Percentiles rank a stretch among this genome's conserved stretches.
These are phyloP conservation scores for Glutinoglossum americanum DNA, from an alignment of 495 filamentous ascomycete genomes.

Conservation along the genomic window DNA sequence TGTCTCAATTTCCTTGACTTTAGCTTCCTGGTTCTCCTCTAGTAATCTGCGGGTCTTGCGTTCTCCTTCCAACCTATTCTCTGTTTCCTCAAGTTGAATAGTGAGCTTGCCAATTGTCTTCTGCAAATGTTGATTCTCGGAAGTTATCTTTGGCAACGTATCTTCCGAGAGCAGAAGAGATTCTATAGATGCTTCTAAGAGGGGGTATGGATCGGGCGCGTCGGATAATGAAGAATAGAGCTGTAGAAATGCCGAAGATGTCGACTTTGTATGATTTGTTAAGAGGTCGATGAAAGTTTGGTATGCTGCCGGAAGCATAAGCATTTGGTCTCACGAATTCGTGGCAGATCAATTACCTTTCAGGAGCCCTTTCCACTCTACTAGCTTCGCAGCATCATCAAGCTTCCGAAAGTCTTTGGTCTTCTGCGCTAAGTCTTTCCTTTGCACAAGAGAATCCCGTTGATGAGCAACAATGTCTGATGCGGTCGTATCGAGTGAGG, in stretches of 20 bases:
- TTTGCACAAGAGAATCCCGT: slow-evolving; percentile 73
- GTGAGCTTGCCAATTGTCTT: slow-evolving; percentile 59
- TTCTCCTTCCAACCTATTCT: slow-evolving; percentile 52
- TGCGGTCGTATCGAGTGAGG: slow-evolving; percentile 72
- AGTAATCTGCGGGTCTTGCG: slow-evolving; percentile 45
- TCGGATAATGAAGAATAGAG: slow-evolving; percentile 86
- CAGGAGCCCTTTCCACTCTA: slow-evolving; percentile 70
- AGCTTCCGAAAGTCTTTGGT: slow-evolving; percentile 95
- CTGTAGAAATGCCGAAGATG: slow-evolving; percentile 77
- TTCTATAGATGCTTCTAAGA: slow-evolving; percentile 90
- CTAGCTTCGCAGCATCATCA: slow-evolving; percentile 72
- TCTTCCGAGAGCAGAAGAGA: slow-evolving; percentile 79
- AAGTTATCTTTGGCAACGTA: slow-evolving; percentile 64
- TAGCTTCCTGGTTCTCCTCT: slow-evolving; percentile 54
- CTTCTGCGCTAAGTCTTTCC: slow-evolving; percentile 93
- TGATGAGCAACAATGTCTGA: slow-evolving; percentile 86
- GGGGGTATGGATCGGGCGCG: slow-evolving; percentile 86
- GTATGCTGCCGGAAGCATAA: slow-evolving; percentile 40
- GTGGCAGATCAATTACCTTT: slow-evolving; percentile 35
- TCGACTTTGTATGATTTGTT: slow-evolving; percentile 81
- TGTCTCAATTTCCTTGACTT: slow-evolving; percentile 65
- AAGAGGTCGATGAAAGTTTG: slow-evolving; percentile 92
- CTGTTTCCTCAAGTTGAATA: slow-evolving; percentile 75
- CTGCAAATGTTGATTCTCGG: slow-evolving; percentile 73
- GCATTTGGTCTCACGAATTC: not conserved